Evolutionary conservation across 1,284 basidiomycete genomes (phyloP), one percentile per base, ranked within the genome.

Genomic region (Puccinia coronata): DNA sequence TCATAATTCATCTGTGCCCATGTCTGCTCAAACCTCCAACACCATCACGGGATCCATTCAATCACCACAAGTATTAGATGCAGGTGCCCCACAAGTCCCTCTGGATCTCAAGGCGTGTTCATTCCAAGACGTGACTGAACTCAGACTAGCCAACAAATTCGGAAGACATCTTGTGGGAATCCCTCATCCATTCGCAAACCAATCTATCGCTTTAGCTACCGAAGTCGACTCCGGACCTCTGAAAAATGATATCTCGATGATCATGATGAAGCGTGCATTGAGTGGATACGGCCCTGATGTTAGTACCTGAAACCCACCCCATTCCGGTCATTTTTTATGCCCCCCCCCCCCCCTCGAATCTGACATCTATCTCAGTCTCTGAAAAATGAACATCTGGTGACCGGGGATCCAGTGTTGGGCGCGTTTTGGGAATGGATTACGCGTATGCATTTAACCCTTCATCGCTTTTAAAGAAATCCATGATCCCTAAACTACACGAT

Each of bases 341-440:
- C n/a, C n/a, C n/a, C n/a, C n/a, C n/a, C n/a, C n/a, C 41, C 31
- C 47, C 16, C 67, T 25, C 31, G 20, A 41, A 6, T 43, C 57
- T 57, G 18, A 70, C 25, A 53, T 57, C 47, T 14, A 51, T 31
- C 39, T 79, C 55, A 79, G 77, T 49, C 65, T 28, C 5, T 57
- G n/a, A 79, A 67, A 61, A 79, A 79, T 71, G 47, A 69, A 25
- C 67, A 57, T 51, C 51, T 79, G 28, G 47, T 57, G 16, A 41
- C 36, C n/a, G 49, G 51, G 18, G 70, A 70, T 36, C 43, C 77
- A 53, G 53, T 36, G 0, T 71, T 79, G 31, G 53, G 63, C 39
- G 67, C 43, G 3, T 79, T 79, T 69, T 79, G 77, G 77, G 77
- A 79, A 71, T 79, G 77, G 77, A 47, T 71, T 39, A 55, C 67